phyloP scores from a whole-genome alignment of 371 early-diverging fungal species.

The Mortierella sp. region DNA sequence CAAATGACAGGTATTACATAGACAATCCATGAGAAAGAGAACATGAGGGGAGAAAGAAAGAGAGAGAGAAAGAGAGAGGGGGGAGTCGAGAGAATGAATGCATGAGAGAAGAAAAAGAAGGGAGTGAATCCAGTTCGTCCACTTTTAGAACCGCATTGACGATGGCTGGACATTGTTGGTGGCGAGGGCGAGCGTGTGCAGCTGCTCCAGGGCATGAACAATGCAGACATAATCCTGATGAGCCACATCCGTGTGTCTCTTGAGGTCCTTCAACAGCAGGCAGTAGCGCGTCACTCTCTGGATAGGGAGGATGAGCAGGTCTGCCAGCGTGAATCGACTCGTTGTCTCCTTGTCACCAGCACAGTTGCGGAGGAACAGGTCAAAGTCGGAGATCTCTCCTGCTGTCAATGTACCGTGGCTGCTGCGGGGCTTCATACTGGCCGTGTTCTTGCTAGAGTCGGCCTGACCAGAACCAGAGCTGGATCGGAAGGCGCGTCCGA shows the following conservation, averaged over 20 bases:
- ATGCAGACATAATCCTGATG: constrained; percentile 72
- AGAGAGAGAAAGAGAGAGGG: too few relatives aligned
- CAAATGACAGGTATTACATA: too few relatives aligned
- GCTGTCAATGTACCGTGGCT: constrained; percentile 14
- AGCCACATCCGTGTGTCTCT: constrained; percentile 68
- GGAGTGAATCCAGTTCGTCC: too few relatives aligned
- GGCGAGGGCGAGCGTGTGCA: constrained; percentile 69
- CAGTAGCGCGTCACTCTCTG: constrained; percentile 77
- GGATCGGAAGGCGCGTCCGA: background rate
- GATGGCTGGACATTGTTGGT: constrained; percentile 74
- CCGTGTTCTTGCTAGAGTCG: background rate
- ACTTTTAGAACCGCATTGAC: constrained; percentile 28
- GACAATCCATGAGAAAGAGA: too few relatives aligned
- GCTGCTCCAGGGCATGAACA: constrained; percentile 67
- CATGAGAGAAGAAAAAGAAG: too few relatives aligned
- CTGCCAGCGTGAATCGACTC: constrained; percentile 54
- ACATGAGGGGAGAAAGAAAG: too few relatives aligned
- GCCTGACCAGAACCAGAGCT: constrained; percentile 6
- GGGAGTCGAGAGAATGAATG: too few relatives aligned
- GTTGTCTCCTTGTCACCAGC: constrained; percentile 40
- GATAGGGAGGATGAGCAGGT: constrained; percentile 75
- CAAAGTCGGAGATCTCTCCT: constrained; percentile 10
- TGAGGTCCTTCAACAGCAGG: constrained; percentile 72
- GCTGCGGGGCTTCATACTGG: constrained; percentile 17
- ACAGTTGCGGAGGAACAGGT: constrained; percentile 35